Evolutionary conservation across 805 yeast species (phyloP), one percentile per base, ranked within the genome.

Genomic region (Candida pini): DNA sequence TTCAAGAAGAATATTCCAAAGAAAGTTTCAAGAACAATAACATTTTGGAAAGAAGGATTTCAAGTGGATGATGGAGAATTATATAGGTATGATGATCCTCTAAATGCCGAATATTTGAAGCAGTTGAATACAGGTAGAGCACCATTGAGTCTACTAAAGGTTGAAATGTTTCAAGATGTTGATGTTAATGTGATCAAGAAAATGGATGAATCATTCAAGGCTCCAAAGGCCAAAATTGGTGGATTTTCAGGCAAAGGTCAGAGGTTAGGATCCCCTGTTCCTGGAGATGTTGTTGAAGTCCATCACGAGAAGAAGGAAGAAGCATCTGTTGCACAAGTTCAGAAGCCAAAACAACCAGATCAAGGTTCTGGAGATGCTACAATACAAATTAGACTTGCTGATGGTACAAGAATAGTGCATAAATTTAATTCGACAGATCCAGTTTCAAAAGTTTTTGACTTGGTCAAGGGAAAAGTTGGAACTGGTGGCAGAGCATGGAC

Each of bases 41-140:
- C 95, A 0, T 90, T 92, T 57, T 92, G 98, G 98, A 81, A 78
- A 47, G 90, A 92, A 51, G 98, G 98, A 2, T 92, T 92, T 62
- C 86, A 87, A 43, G 88, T 92, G 18, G 97, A 92, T 21, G 96
- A 89, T 31, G 97, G 97, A 2, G 75, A 76, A 17, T 69, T 92
- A 36, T 81, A 73, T 56, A 69, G 92, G 39, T 92, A 88, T 56
- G 96, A 90, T 51, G 97, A 92, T 56, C 96, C 96, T 5, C 77
- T 73, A n/a, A 92, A 90, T 56, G 79, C 79, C 31, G 73, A 70
- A 28, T 82, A 85, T 44, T 66, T 92, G 49, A 71, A 78, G 44
- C 92, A 89, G 46, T 71, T 92, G 60, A 83, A 85, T 53, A 72
- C 78, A 36, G 98, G 98, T 8, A 71, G 94, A 39, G 98, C 96